Conservation (phyloP, 1,139 yeast genomes). For the Scheffersomyces illinoinensis region DNA sequence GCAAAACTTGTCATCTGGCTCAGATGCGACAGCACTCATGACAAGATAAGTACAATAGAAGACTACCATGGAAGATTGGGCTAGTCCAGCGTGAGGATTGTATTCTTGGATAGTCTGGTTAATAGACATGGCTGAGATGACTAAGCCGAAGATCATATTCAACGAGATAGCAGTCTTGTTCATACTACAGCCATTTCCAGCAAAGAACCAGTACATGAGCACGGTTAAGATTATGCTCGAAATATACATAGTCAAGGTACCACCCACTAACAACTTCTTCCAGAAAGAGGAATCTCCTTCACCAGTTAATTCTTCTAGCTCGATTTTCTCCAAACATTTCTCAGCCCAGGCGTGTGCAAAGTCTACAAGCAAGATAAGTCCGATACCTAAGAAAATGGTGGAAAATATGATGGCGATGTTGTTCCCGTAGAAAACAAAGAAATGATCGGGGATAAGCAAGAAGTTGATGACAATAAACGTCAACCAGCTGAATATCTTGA, state of each 20-base stretch:
- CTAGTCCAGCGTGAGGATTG: conserved; percentile 94
- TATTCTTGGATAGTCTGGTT: conserved; percentile 85
- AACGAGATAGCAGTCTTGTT: conserved; percentile 84
- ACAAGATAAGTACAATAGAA: conserved; percentile 90
- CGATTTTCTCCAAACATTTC: conserved; percentile 87
- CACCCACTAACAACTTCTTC: conserved; percentile 80
- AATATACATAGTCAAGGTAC: conserved; percentile 82
- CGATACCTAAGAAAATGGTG: conserved; percentile 83
- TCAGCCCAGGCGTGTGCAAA: conserved; percentile 99
- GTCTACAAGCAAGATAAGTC: conserved; percentile 86
- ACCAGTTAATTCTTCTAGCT: conserved; percentile 74
- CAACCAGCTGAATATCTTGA: conserved; percentile 67
- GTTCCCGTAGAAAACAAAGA: conserved; percentile 89
- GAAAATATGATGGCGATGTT: conserved; percentile 84
- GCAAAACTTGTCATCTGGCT: conserved; percentile 91
- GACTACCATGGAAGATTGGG: conserved; percentile 96
- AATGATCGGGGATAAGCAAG: conserved; percentile 74
- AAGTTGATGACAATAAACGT: conserved; percentile 63
- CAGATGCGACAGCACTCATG: conserved; percentile 92
- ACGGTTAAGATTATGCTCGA: conserved; percentile 71
- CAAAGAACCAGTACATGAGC: conserved; percentile 81
- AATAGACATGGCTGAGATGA: conserved; percentile 71
- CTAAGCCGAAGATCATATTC: conserved; percentile 63
- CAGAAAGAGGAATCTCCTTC: conserved; percentile 58
- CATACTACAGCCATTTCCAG: conserved; percentile 84